Conservation (phyloP, 2,329 filamentous ascomycete genomes). For the Orbilia blumenaviensis region DNA sequence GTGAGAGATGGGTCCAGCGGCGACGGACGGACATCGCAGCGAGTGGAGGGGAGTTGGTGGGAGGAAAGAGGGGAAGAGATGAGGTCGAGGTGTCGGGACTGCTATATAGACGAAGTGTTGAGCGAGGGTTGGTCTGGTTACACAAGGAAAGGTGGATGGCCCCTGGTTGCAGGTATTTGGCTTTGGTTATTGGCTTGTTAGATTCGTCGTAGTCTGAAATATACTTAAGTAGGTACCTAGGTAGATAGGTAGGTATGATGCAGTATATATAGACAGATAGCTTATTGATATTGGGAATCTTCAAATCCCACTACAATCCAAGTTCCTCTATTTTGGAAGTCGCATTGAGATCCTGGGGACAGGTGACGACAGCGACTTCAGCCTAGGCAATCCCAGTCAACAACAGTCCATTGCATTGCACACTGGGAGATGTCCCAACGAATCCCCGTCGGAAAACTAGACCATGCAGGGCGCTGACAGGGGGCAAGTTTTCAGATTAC, state of each 20-base stretch:
- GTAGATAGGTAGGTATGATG: neutral
- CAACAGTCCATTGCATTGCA: neutral
- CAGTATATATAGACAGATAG: neutral
- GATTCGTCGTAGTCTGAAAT: slow-evolving; percentile 7
- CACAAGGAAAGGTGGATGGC: no score
- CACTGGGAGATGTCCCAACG: neutral
- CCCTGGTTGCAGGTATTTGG: neutral
- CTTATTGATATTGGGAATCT: neutral
- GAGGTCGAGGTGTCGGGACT: no score
- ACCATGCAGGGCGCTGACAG: neutral
- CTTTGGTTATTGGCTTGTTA: no score
- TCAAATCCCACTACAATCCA: neutral
- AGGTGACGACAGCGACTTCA: neutral
- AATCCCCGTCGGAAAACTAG: slow-evolving; percentile 6
- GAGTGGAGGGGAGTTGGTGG: neutral
- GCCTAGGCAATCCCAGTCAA: neutral
- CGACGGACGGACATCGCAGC: slow-evolving; percentile 17
- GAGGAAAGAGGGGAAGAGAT: neutral
- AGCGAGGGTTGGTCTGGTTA: slow-evolving; percentile 1
- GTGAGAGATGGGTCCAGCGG: slow-evolving; percentile 43
- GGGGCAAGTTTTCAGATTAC: neutral
- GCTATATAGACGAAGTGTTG: slow-evolving; percentile 19
- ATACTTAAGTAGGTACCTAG: no score
- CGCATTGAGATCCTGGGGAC: neutral
- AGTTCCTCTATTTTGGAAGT: neutral